phyloP scores from a whole-genome alignment of 352 stramenopile genomes.

The Globisporangium sylvaticum region DNA sequence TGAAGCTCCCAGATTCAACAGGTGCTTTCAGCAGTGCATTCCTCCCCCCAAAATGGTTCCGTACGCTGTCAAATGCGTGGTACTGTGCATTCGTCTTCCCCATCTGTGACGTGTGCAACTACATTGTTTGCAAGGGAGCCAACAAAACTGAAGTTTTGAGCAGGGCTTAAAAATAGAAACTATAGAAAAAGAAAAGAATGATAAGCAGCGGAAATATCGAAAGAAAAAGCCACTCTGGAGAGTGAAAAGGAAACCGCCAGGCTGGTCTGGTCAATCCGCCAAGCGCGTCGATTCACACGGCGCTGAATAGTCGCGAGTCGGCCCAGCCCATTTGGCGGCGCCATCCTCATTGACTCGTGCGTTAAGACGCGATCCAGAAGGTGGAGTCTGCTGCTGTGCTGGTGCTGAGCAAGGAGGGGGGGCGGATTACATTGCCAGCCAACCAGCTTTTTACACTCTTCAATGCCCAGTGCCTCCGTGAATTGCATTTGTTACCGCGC shows the following conservation, averaged over 20 bases:
- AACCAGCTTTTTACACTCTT: neutral
- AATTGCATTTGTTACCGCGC: neutral
- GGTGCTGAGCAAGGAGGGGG: neutral
- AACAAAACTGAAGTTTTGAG: neutral
- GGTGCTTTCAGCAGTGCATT: neutral
- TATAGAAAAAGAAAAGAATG: neutral
- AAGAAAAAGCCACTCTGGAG: neutral
- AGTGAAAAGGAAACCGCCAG: neutral
- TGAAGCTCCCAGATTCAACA: too few species aligned
- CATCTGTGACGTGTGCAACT: neutral
- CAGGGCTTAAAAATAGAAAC: neutral
- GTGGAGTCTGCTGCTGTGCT: neutral
- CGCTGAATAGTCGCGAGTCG: neutral
- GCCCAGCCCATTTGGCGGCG: neutral
- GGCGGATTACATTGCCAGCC: neutral
- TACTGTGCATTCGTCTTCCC: neutral
- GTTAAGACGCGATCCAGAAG: too few species aligned
- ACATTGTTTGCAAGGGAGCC: neutral
- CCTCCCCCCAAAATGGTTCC: neutral
- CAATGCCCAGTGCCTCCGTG: neutral
- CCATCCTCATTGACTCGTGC: too few species aligned
- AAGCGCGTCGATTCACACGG: neutral
- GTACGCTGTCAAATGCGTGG: neutral
- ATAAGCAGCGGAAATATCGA: neutral
- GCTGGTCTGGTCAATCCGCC: neutral